phyloP scores from a whole-genome alignment of 768 basidiomycete species.

The Sistotremastrum niveocremeum region DNA sequence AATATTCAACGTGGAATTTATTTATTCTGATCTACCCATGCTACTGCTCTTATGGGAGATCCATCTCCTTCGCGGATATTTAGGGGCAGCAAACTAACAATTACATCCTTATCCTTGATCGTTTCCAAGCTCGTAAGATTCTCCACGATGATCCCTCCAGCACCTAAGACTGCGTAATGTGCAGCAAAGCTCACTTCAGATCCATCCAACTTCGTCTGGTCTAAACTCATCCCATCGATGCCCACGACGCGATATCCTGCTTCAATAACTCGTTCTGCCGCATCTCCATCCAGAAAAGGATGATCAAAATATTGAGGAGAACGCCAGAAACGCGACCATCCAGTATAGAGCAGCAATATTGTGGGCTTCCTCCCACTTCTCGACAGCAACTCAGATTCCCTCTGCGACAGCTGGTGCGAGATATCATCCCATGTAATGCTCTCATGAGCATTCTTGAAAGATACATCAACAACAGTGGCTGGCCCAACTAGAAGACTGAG shows the following conservation, averaged over 20 bases:
- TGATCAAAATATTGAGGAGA: conserved; percentile 41
- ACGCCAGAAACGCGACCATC: conserved; percentile 49
- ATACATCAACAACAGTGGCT: conserved; percentile 43
- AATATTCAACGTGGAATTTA: too few species aligned
- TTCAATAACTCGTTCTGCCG: conserved; percentile 34
- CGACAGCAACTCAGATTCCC: conserved; percentile 10
- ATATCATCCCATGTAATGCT: conserved; percentile 43
- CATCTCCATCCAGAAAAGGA: conserved; percentile 45
- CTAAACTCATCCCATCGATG: conserved; percentile 53
- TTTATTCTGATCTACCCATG: conserved; percentile 20
- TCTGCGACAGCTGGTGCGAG: conserved; percentile 20
- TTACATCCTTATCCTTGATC: conserved; percentile 22
- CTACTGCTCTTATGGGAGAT: conserved; percentile 60
- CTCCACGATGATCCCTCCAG: conserved; percentile 53
- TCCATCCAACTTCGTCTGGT: conserved; percentile 36
- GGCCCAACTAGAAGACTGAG: conserved; percentile 40
- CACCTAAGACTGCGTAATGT: conserved; percentile 48
- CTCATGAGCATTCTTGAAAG: conserved; percentile 26
- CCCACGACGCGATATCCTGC: conserved; percentile 46
- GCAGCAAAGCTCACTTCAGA: conserved; percentile 30
- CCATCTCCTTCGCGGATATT: conserved; percentile 48
- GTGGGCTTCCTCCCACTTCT: conserved; percentile 16
- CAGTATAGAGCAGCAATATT: conserved; percentile 49
- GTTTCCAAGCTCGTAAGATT: conserved; percentile 45
- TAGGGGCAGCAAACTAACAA: conserved; percentile 46